Conservation (phyloP, 2,329 filamentous ascomycete species). For the Venturiaceae sp. region DNA sequence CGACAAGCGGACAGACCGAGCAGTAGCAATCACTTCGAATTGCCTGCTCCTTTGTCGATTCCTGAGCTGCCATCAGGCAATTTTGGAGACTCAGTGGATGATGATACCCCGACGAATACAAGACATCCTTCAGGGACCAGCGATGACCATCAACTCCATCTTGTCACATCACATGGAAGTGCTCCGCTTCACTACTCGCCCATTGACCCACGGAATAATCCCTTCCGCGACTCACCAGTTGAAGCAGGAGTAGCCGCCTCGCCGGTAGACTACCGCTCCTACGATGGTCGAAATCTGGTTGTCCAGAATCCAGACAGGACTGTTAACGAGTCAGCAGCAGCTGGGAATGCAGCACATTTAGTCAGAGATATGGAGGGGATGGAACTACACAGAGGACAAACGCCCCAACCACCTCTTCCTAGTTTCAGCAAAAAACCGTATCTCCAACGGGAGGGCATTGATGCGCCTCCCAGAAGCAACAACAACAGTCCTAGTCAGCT, state of each 20-base stretch:
- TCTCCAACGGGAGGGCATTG: not conserved
- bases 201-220: conserved; percentile 5
- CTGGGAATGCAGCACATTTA: not conserved
- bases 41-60: conserved; percentile 6
- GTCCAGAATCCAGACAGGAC: not conserved
- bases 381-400: not conserved
- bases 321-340: not conserved
- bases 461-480: not conserved
- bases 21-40: not conserved
- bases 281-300: not conserved
- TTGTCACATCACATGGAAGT: conserved; percentile 3
- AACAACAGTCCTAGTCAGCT: not conserved
- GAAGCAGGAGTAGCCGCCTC: not conserved
- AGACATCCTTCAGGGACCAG: not conserved
- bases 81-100: not conserved
- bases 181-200: conserved; percentile 1
- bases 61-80: conserved; percentile 3
- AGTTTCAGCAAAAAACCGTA: conserved; percentile 4
- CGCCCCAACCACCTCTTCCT: not conserved
- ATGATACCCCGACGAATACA: conserved; percentile 2
- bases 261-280: not conserved
- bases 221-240: not conserved
- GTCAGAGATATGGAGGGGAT: not conserved
- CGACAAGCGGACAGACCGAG: not conserved
- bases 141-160: not conserved